Conservation (phyloP, 2,329 filamentous ascomycete genomes). For the Pseudogymnoascus sp. region DNA sequence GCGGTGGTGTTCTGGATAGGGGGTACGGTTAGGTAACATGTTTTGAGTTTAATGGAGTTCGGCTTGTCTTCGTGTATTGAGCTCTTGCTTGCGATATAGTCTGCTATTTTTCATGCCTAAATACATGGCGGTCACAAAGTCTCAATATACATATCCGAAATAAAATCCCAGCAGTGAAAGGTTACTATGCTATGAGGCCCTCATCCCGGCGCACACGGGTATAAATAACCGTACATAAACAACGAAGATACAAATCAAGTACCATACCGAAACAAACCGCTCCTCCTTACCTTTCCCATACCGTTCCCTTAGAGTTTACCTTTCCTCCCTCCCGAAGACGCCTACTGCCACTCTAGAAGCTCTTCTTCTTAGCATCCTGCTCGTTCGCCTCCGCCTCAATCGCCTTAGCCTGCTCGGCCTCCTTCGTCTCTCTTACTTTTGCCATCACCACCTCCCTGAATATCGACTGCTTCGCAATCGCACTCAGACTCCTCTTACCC, state of each 20-base stretch:
- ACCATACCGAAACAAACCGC: neutral
- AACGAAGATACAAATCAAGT: neutral
- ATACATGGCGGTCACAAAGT: neutral
- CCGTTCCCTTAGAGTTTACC: neutral
- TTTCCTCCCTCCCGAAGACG: neutral
- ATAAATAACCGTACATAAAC: slow-evolving; percentile 8
- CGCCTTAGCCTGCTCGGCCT: slow-evolving; percentile 70
- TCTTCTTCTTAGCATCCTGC: slow-evolving; percentile 16
- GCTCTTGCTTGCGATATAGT: neutral
- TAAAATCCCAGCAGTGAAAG: neutral
- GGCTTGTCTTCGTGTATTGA: neutral
- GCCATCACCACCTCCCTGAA: slow-evolving; percentile 92
- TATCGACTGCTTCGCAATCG: slow-evolving; percentile 59
- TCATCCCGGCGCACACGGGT: neutral
- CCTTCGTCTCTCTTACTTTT: slow-evolving; percentile 88
- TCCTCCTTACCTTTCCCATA: neutral
- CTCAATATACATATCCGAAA: neutral
- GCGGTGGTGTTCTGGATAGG: slow-evolving; percentile 6
- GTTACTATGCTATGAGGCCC: slow-evolving; percentile 6
- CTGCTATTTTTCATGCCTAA: neutral
- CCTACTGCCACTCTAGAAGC: neutral
- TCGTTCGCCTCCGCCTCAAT: slow-evolving; percentile 44
- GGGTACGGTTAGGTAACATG: neutral
- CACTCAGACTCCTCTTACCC: slow-evolving; percentile 39
- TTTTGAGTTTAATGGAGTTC: slow-evolving; percentile 2